phyloP scores from a whole-genome alignment of 2,329 filamentous ascomycete genomes.

The Berkeleyomyces basicola region DNA sequence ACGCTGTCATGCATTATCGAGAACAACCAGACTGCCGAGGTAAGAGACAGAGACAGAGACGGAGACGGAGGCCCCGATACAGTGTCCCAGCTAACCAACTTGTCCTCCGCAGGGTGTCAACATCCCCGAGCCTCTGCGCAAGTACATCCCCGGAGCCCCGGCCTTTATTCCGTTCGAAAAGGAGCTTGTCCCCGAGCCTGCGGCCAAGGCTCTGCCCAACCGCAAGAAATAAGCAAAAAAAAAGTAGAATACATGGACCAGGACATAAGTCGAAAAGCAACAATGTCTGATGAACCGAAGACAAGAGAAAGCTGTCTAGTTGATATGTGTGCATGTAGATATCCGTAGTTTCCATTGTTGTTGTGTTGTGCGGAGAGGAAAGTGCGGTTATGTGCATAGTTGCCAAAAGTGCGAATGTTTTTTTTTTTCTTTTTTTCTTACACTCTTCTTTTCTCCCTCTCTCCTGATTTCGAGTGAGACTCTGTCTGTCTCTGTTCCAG shows the following conservation, averaged over 20 bases:
- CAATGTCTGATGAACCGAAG: not conserved
- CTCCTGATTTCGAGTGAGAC: too few relatives aligned
- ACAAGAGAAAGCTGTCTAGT: not conserved
- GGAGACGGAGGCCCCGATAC: not conserved
- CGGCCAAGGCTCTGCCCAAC: conserved; percentile 20
- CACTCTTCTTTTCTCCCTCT: too few relatives aligned
- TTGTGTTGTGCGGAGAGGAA: too few relatives aligned
- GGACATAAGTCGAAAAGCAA: not conserved
- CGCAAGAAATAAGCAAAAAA: conserved; percentile 14
- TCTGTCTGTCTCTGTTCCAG: too few relatives aligned
- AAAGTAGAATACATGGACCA: conserved; percentile 2
- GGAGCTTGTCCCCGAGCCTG: conserved; percentile 58
- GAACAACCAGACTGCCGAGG: conserved; percentile 87
- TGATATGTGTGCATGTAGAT: too few relatives aligned
- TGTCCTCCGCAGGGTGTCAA: conserved; percentile 46
- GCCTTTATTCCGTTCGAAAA: conserved; percentile 81
- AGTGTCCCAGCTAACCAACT: conserved; percentile 9
- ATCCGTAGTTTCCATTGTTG: too few relatives aligned
- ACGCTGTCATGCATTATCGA: conserved; percentile 89
- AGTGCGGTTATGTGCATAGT: too few relatives aligned
- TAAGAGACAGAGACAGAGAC: conserved; percentile 18
- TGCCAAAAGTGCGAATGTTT: too few relatives aligned
- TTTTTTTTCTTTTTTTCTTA: too few relatives aligned
- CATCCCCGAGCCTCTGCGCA: conserved; percentile 68
- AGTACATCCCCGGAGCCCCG: conserved; percentile 77